Percentiles rank a stretch among this genome's conserved stretches.
phyloP scores from a whole-genome alignment of 768 basidiomycete genomes.

The Trametes cubensis region DNA sequence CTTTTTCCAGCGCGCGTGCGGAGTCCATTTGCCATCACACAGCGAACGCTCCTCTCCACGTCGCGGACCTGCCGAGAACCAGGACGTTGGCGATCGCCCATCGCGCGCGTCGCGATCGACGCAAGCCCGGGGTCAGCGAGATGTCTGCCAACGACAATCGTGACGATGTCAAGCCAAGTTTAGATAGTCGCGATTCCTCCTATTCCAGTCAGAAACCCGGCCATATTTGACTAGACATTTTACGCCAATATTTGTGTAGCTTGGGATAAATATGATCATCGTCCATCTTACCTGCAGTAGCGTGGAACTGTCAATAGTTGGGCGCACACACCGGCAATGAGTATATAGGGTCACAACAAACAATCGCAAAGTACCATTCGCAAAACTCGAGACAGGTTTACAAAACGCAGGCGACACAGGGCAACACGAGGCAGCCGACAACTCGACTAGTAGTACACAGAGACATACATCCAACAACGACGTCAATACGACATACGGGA shows the following conservation, averaged over 20 bases:
- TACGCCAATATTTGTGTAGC: too few species aligned
- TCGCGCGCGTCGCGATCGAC: background rate
- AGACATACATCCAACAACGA: constrained; percentile 5
- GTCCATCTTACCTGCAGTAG: too few species aligned
- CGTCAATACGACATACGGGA: constrained; percentile 1
- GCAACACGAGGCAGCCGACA: constrained; percentile 4
- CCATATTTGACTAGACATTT: too few species aligned
- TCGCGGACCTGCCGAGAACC: background rate
- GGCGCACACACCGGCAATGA: background rate
- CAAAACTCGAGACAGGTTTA: background rate
- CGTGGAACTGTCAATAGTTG: too few species aligned
- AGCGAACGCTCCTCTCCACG: constrained; percentile 4
- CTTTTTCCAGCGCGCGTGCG: background rate
- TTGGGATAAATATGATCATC: too few species aligned
- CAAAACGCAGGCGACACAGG: constrained; percentile 2
- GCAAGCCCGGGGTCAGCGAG: background rate
- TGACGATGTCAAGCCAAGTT: too few species aligned
- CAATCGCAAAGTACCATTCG: background rate
- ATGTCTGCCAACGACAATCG: background rate
- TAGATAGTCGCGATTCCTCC: too few species aligned
- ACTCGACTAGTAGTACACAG: constrained; percentile 5
- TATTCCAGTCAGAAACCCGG: too few species aligned
- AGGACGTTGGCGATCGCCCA: background rate
- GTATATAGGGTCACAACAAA: background rate
- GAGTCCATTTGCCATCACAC: constrained; percentile 7